phyloP scores from a whole-genome alignment of 192 early-diverging fungal species.

The Lobosporangium transversale region DNA sequence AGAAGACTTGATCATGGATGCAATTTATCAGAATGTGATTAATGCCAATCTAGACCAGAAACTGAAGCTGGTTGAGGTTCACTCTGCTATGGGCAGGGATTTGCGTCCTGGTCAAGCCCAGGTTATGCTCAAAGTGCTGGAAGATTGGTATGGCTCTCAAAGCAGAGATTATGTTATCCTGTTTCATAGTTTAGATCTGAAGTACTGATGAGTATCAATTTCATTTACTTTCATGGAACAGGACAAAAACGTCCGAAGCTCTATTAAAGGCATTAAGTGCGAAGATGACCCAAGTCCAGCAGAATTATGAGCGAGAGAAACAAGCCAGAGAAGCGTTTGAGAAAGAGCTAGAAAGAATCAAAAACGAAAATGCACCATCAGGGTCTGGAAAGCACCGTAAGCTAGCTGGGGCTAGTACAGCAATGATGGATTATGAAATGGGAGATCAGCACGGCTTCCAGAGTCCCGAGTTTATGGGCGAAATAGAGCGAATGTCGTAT shows the following conservation, averaged over 20 bases:
- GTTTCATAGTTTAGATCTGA: too few species aligned
- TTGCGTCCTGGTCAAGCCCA: constrained; percentile 71
- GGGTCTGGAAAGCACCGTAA: constrained; percentile 44
- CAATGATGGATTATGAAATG: constrained; percentile 50
- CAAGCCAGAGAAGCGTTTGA: constrained; percentile 56
- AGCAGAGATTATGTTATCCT: too few species aligned
- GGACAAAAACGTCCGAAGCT: constrained; percentile 65
- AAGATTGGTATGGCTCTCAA: constrained; percentile 65
- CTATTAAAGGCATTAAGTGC: constrained; percentile 63
- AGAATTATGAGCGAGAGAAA: constrained; percentile 55
- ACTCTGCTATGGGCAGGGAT: constrained; percentile 87
- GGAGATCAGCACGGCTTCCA: constrained; percentile 38
- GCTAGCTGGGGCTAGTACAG: constrained; percentile 7
- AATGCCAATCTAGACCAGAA: constrained; percentile 88
- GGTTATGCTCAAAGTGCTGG: constrained; percentile 63
- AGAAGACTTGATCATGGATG: constrained; percentile 90
- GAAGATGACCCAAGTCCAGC: constrained; percentile 61
- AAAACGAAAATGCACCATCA: constrained; percentile 44
- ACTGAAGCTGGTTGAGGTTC: constrained; percentile 74
- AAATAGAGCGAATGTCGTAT: constrained; percentile 25
- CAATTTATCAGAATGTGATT: constrained; percentile 83
- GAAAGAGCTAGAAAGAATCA: constrained; percentile 54
- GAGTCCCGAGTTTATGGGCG: constrained; percentile 38
- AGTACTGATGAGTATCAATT: too few species aligned
- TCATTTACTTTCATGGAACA: too few species aligned